Percentiles rank a stretch among this genome's conserved stretches.
These are phyloP conservation scores for Didymella keratinophila DNA, from an alignment of 2,329 filamentous ascomycete genomes.

Conservation along the genomic window DNA sequence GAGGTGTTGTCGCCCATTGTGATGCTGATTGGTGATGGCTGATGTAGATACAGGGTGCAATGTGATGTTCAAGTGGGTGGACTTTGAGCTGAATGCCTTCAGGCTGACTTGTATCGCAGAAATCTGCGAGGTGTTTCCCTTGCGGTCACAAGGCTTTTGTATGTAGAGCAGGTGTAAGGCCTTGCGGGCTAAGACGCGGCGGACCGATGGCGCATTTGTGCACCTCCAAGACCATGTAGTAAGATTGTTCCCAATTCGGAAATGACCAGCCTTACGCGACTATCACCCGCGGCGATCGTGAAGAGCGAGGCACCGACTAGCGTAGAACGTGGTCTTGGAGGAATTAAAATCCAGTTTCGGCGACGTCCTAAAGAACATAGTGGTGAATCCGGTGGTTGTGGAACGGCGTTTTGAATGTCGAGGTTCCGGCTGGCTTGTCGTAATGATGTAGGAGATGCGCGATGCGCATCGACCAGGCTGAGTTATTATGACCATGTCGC, in stretches of 20 bases:
- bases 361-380: not conserved
- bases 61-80: not conserved
- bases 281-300: not conserved
- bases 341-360: not conserved
- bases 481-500: not conserved
- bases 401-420: not conserved
- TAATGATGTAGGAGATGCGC: not conserved
- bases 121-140: not conserved
- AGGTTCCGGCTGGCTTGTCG: not conserved
- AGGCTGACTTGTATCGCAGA: no score
- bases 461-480: not conserved
- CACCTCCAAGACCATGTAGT: not conserved
- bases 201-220: conserved; percentile 20
- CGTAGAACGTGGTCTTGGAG: not conserved
- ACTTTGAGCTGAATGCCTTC: not conserved
- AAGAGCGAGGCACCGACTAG: conserved; percentile 8
- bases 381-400: not conserved
- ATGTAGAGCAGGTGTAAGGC: not conserved
- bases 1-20: conserved; percentile 7
- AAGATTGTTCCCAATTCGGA: not conserved
- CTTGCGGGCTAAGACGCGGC: conserved; percentile 11
- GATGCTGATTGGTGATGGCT: not conserved
- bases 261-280: not conserved
- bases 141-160: not conserved
- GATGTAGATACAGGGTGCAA: not conserved